Evolutionary conservation across 257 asterid species (phyloP), one percentile per base, ranked within the genome.

Genomic region (Solanum boliviense): DNA sequence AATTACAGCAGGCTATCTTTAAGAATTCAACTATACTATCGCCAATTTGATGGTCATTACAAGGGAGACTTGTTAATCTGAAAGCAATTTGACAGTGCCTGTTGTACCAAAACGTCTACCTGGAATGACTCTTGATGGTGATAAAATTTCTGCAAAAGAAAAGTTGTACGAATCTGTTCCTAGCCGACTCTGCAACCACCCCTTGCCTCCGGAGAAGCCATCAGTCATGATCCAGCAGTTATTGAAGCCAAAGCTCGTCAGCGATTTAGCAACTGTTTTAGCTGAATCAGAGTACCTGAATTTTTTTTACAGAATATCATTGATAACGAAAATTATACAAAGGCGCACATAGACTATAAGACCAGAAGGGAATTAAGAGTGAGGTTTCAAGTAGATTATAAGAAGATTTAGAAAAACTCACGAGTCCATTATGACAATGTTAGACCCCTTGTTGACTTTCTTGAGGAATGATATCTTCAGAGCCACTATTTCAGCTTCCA

Each of bases 131-230:
- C 93, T 89, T 1, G 99, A 95, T 3, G 98, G 98, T 68, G 98
- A 95, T 86, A 97, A 16, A 29, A 96, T 91, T 91, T 97, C 92
- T 18, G 98, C 94, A 67, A 94, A 93, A 12, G 99, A 92, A 9
- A 95, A 11, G 46, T 91, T 96, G 72, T 95, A 93, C 1, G 99
- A 89, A 92, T 97, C 99, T 44, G 96, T 82, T 88, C 99, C 99
- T 31, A 97, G 88, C 15, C 93, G 92, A 90, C 99, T 97, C 91
- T 95, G 99, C 89, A 94, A 86, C 99, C 99, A 97, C 27, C 99
- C 98, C 86, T 91, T 92, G 91, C 98, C 76, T 86, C 99, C 98
- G 0, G 99, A 94, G 94, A 97, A 96, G 85, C 99, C 99, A 91
- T 94, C 98, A 7, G 86, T 76, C 90, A 97, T 93, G 58, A 92